Base-by-base conservation (phyloP, 768 basidiomycete genomes). In the Xerocomellus intermedius region DNA sequence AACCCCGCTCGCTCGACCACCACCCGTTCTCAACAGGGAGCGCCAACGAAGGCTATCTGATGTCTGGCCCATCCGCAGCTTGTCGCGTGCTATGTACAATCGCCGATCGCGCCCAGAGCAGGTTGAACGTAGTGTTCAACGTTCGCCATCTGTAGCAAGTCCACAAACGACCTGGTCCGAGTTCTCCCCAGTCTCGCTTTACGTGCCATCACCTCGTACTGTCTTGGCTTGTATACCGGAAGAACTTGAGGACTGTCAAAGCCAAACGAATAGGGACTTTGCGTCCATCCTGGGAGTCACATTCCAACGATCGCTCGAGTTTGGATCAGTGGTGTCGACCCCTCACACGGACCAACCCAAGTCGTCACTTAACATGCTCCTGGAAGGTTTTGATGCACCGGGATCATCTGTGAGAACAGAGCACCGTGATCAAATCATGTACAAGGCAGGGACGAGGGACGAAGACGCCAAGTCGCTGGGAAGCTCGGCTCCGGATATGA, bases 141-240 rank as follows among this genome's bases (percentile, higher is more conserved):
- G 36, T 21, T 26, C 41, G 5, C 28, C 55, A 2, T 38, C 42
- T 4, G 38, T 9, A 22, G 24, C 46, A 12, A 48, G 13, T 19
- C 58, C 58, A 12, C 64, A 59, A 42, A 66, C 69, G 37, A 72
- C 70, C 19, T 69, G 69, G 69, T 71, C 69, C 44, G 60, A 65
- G 48, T 70, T 72, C 46, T 53, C 67, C 8, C 57, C 59, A 4
- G 60, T 53, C 8, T 47, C 51, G 38, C 55, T 49, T 21, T 70
- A 66, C 41, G 62, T 57, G 13, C 37, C 61, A 32, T 35, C 55
- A 14, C 41, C 63, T 22, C 70, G 63, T 42, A 58, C 57, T 10
- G 39, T 57, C 55, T 43, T 71, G 55, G 37, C 50, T 22, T 57
- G 67, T 21, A 69, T 71, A 61, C 71, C 67, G 2, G 69, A 71